phyloP scores from a whole-genome alignment of 1,284 basidiomycete genomes.

The Abortiporus biennis region DNA sequence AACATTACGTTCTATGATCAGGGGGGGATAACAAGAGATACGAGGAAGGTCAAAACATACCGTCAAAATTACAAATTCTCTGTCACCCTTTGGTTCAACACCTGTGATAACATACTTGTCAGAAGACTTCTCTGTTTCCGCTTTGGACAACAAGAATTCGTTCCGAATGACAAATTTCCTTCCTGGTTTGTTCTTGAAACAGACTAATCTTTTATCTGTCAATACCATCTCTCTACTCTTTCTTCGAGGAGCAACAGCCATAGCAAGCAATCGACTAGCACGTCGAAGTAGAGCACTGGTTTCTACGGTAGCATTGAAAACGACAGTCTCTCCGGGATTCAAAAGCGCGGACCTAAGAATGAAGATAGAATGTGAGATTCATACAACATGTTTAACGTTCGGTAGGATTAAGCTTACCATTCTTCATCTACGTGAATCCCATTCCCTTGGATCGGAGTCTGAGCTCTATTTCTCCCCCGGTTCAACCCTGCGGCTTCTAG shows the following conservation, averaged over 20 bases:
- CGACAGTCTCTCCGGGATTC: conserved; percentile 36
- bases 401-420: conserved; percentile 36
- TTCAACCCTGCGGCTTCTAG: conserved; percentile 29
- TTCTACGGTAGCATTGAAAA: conserved; percentile 50
- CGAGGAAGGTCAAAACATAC: conserved; percentile 32
- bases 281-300: conserved; percentile 48
- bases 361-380: background rate
- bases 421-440: conserved; percentile 31
- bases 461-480: conserved; percentile 46
- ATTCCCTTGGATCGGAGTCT: conserved; percentile 54
- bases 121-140: conserved; percentile 16
- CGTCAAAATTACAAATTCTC: conserved; percentile 58
- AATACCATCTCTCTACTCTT: conserved; percentile 53
- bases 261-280: conserved; percentile 52
- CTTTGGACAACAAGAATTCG: conserved; percentile 36
- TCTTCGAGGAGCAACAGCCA: conserved; percentile 42
- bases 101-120: conserved; percentile 32
- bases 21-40: conserved; percentile 6
- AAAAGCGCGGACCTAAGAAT: conserved; percentile 35
- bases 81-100: conserved; percentile 48
- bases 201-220: conserved; percentile 52
- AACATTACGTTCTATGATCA: conserved; percentile 3
- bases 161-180: conserved; percentile 39
- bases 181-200: conserved; percentile 43
- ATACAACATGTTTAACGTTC: background rate